Evolutionary conservation across 2,329 filamentous ascomycete species (phyloP), one percentile per base, ranked within the genome.

Genomic region (Blastomyces parvus): DNA sequence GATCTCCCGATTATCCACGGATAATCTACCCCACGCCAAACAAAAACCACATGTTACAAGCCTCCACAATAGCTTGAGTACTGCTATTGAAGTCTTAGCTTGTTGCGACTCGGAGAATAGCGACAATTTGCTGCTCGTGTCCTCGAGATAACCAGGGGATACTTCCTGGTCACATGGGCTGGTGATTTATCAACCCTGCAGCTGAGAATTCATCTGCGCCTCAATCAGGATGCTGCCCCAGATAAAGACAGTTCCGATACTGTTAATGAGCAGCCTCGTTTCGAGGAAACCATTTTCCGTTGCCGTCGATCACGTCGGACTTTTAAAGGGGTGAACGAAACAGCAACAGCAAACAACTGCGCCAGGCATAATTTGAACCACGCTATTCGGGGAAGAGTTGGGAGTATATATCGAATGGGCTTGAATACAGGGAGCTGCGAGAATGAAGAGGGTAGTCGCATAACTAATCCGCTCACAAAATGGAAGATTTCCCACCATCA

Each of bases 401-500:
- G 22, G 48, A 48, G n/a, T n/a, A 7, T 27, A 27, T 8, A 44
- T 44, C 42, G 14, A 14, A 52, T 30, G 25, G 25, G 14, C 27
- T 30, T 30, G 27, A 27, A 52, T 52, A 52, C 25, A 38, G 2
- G 38, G 30, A n/a, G 33, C 2, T 33, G 33, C 19, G 27, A 30
- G 19, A 11, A 56, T 22, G 53, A 56, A 7, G 19, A n/a, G n/a
- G 53, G 3, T 11, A 11, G 33, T 9, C 8, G 9, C 30, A 38
- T 38, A 36, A 19, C 53, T 3, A 38, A 38, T 3, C n/a, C 25
- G 25, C 25, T n/a, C 17, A 22, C 5, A 58, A 25, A 38, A 58
- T 58, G 82, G 83, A 86, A 69, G 78, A 81, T 60, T 77, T 82
- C 60, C 82, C 83, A 38, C 84, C 84, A 4, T 83, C 83, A n/a